Base-by-base conservation (phyloP, 768 basidiomycete genomes). In the Psilocybe cyanescens region DNA sequence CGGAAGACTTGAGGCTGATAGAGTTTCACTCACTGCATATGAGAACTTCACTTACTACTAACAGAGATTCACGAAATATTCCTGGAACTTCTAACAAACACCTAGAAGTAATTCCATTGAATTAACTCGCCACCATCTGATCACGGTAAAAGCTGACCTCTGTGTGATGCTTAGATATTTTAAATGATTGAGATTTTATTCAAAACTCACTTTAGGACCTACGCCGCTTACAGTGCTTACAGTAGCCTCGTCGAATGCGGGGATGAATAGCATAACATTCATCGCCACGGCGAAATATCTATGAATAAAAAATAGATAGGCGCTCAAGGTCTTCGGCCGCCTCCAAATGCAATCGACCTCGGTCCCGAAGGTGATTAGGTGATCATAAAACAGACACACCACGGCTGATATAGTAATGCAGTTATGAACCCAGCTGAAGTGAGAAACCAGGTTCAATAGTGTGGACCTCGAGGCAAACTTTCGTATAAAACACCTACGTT, bases 331-430 rank as follows among this genome's bases (percentile, higher is more conserved):
- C 45, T 57, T 57, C 5, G 46, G 46, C 9, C 46, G 30, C 47
- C 33, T 35, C 56, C 56, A 57, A 0, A 57, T 57, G 19, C 29
- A 57, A 17, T 57, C 45, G 31, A 48, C 17, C 8, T 57, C 56
- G 4, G 28, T 14, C n/a, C 56, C 45, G 9, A 57, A 31, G 9
- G 56, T 57, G 31, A 57, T 33, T 2, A 57, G 17, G 28, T 57
- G 56, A n/a, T 57, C 56, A 24, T 57, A 49, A 48, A 48, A 50
- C 1, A 57, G 30, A 24, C 9, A 53, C 8, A 9, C 33, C 4
- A 53, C 33, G 31, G 51, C 51, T 35, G 51, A 8, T 7, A 53
- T n/a, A 31, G 8, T 4, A 2, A 53, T 19, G 16, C n/a, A 33
- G 16, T 53, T 33, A 37, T 53, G 51, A 31, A 37, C 19, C 29